A percentile compares a stretch with the other conserved stretches of the same genome.
Evolutionary conservation across 73 alveolate genomes (phyloP).

Genomic region (Durusdinium trenchii): DNA sequence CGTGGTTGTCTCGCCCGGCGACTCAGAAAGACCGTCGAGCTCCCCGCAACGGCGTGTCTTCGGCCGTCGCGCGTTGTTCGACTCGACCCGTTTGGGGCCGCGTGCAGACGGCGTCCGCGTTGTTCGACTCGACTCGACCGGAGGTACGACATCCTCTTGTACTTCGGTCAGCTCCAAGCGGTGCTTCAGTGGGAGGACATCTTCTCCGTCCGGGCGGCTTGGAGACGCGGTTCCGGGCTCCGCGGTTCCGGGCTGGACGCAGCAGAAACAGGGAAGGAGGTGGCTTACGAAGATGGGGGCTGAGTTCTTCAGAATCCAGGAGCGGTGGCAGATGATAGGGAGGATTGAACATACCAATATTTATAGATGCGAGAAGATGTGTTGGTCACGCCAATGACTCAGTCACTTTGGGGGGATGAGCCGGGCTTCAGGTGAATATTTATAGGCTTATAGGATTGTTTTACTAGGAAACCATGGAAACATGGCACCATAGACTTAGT

Average conservation of each 20-base stretch:
- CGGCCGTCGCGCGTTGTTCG: too few relatives aligned
- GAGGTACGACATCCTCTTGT: slow-evolving; percentile 36
- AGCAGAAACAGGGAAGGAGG: too few relatives aligned
- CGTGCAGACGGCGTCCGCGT: too few relatives aligned
- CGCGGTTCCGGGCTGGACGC: neutral
- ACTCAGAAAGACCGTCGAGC: too few relatives aligned
- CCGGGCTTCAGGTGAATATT: too few relatives aligned
- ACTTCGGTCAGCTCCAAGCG: slow-evolving; percentile 34
- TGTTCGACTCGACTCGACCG: neutral
- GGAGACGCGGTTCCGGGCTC: neutral
- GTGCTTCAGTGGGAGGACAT: slow-evolving; percentile 16
- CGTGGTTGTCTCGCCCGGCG: slow-evolving; percentile 5
- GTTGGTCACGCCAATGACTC: neutral
- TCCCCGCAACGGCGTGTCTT: too few relatives aligned
- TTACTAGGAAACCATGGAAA: too few relatives aligned
- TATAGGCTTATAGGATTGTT: too few relatives aligned
- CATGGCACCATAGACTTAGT: too few relatives aligned
- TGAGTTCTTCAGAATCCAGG: neutral
- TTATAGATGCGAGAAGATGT: neutral
- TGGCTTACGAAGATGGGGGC: neutral
- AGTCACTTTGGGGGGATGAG: too few relatives aligned
- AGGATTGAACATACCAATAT: neutral
- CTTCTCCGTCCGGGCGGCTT: neutral
- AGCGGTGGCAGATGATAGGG: neutral
- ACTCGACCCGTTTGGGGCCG: too few relatives aligned